Conservation (phyloP, 371 early-diverging fungal genomes). For the Umbelopsis sp. region DNA sequence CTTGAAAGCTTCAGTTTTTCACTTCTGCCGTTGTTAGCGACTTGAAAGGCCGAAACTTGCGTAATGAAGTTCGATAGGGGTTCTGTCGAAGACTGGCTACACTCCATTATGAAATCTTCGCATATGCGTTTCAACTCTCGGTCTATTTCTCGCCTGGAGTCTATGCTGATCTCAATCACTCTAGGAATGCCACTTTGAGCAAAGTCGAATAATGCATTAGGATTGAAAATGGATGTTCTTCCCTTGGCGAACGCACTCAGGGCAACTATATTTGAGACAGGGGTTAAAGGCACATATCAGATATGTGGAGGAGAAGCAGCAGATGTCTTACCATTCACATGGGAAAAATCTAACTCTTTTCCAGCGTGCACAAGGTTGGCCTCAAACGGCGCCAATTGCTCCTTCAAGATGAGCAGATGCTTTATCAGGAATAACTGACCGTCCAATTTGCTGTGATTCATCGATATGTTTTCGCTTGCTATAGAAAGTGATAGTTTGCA, state of each 20-base stretch:
- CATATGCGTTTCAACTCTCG: conserved; percentile 71
- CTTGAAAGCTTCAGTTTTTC: conserved; percentile 31
- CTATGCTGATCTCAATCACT: conserved; percentile 59
- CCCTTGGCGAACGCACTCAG: neutral
- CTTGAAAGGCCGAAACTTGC: conserved; percentile 48
- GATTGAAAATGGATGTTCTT: conserved; percentile 42
- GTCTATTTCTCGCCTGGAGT: conserved; percentile 70
- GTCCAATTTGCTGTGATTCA: conserved; percentile 56
- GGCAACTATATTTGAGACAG: conserved; percentile 23
- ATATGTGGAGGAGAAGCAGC: neutral
- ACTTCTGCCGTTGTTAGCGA: conserved; percentile 23
- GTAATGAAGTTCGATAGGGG: conserved; percentile 71
- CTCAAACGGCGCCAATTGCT: conserved; percentile 80
- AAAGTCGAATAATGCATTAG: conserved; percentile 53
- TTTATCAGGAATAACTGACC: conserved; percentile 82
- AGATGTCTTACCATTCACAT: conserved; percentile 49
- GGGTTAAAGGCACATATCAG: no score
- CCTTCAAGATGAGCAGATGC: conserved; percentile 79
- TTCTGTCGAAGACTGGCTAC: conserved; percentile 64
- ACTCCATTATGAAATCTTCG: conserved; percentile 76
- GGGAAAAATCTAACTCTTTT: conserved; percentile 70
- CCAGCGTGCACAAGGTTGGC: conserved; percentile 72
- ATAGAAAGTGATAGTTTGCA: conserved; percentile 64
- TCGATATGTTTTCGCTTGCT: conserved; percentile 51
- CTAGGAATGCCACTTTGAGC: conserved; percentile 65